A percentile compares a stretch with the other conserved stretches of the same genome.
phyloP scores from a whole-genome alignment of 192 early-diverging fungal species.

The Dispira simplex region DNA sequence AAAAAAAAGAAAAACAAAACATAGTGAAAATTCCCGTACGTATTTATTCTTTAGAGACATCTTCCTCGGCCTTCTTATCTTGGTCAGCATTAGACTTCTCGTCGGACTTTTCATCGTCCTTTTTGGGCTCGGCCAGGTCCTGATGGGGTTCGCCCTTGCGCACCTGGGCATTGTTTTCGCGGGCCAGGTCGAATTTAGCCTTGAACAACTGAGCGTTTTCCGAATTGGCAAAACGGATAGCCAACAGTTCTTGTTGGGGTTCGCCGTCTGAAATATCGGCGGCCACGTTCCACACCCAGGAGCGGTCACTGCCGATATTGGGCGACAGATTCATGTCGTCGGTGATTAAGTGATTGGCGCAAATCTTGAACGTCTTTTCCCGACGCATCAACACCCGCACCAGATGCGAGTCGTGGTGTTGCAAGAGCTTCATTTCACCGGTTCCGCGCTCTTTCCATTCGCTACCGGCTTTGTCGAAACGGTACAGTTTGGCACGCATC shows the following conservation, averaged over 20 bases:
- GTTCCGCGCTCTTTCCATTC: constrained; percentile 99
- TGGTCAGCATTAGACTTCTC: constrained; percentile 7
- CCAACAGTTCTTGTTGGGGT: constrained; percentile 67
- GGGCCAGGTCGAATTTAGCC: constrained; percentile 62
- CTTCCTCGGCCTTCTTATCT: not conserved
- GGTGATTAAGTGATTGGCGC: constrained; percentile 94
- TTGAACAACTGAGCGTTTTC: constrained; percentile 94
- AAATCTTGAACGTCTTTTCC: constrained; percentile 97
- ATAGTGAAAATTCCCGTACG: no score
- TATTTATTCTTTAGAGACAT: not conserved
- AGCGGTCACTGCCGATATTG: constrained; percentile 96
- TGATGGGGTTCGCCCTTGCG: constrained; percentile 13
- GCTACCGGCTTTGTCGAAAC: constrained; percentile 76
- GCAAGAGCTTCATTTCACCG: constrained; percentile 90
- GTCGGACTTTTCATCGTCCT: constrained; percentile 2
- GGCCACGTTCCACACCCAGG: constrained; percentile 92
- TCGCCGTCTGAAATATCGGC: constrained; percentile 87
- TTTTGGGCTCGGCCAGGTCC: constrained; percentile 6
- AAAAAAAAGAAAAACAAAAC: no score
- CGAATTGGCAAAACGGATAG: constrained; percentile 90
- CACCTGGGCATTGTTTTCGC: constrained; percentile 33
- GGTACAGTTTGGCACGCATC: constrained; percentile 94
- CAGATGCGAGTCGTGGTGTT: constrained; percentile 80
- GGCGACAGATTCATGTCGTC: constrained; percentile 77
- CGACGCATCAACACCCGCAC: constrained; percentile 97